Percentiles rank a stretch among this genome's conserved stretches.
Evolutionary conservation across 2,329 filamentous ascomycete species (phyloP).

Genomic region (Karstenula rhodostoma): DNA sequence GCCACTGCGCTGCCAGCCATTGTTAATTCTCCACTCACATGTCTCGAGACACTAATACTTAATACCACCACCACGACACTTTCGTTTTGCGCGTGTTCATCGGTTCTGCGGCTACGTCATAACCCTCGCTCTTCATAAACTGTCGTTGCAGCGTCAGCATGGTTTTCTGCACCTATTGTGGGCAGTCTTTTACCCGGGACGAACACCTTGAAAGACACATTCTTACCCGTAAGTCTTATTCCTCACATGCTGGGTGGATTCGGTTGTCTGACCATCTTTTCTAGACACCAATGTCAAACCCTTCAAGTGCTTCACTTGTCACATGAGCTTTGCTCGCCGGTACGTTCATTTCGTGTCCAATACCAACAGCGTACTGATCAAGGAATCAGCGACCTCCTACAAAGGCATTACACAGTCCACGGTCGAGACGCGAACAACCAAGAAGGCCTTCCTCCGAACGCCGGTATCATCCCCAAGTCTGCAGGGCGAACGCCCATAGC

Average conservation of each 20-base stretch:
- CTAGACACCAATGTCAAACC: conserved; percentile 64
- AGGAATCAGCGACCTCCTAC: conserved; percentile 56
- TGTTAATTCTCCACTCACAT: conserved; percentile 17
- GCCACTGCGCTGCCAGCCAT: conserved; percentile 14
- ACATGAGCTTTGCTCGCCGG: conserved; percentile 63
- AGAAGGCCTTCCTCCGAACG: conserved; percentile 56
- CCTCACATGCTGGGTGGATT: neutral
- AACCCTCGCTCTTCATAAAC: conserved; percentile 6
- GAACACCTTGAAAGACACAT: conserved; percentile 63
- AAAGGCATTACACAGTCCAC: conserved; percentile 62
- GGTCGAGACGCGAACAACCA: conserved; percentile 60
- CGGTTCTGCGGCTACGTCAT: neutral
- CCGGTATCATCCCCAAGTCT: conserved; percentile 61
- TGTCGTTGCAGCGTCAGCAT: conserved; percentile 42
- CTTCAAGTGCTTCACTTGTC: conserved; percentile 63
- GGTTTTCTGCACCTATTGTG: conserved; percentile 64
- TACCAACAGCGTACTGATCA: conserved; percentile 23
- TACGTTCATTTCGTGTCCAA: too few relatives aligned
- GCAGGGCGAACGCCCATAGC: conserved; percentile 61
- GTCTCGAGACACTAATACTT: conserved; percentile 17
- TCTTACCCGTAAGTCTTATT: conserved; percentile 56
- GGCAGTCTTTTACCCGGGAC: conserved; percentile 61
- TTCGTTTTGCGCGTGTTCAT: neutral
- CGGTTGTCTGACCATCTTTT: conserved; percentile 20
- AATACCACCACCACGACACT: conserved; percentile 14